Percentiles rank a stretch among this genome's conserved stretches.
Evolutionary conservation across 2,329 filamentous ascomycete genomes (phyloP).

Genomic region (Trichoderma sp.): DNA sequence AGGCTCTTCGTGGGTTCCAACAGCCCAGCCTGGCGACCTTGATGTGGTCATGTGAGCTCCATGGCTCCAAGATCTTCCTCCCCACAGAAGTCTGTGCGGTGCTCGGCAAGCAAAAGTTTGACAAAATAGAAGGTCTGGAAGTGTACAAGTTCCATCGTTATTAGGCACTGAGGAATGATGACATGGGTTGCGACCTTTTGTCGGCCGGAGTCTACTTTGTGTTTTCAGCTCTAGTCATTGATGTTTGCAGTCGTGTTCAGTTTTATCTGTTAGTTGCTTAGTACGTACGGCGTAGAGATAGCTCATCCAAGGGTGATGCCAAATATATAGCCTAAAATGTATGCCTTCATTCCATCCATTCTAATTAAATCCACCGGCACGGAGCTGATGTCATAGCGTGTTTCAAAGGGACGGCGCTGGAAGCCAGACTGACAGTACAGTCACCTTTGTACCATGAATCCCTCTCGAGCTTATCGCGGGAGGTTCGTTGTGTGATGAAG

Average conservation of each 20-base stretch:
- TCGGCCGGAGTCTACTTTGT: background rate
- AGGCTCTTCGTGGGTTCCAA: background rate
- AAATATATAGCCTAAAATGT: background rate
- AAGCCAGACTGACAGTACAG: background rate
- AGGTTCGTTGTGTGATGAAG: background rate
- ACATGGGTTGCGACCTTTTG: background rate
- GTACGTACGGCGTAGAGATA: background rate
- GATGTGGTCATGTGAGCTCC: background rate
- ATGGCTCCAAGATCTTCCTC: background rate
- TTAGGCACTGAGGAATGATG: background rate
- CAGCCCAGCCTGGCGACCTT: background rate
- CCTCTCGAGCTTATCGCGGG: background rate
- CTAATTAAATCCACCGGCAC: background rate
- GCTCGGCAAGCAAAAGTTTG: background rate
- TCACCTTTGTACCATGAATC: background rate
- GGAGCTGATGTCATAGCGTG: slow-evolving; percentile 14
- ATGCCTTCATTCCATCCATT: background rate
- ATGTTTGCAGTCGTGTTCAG: background rate
- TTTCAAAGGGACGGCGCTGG: background rate
- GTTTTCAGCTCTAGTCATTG: background rate
- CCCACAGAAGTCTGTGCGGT: background rate
- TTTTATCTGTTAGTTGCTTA: background rate
- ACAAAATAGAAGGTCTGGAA: background rate
- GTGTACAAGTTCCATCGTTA: background rate
- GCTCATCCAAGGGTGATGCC: background rate